Conservation (phyloP, 257 asterid genomes). For the Solanum piurae region DNA sequence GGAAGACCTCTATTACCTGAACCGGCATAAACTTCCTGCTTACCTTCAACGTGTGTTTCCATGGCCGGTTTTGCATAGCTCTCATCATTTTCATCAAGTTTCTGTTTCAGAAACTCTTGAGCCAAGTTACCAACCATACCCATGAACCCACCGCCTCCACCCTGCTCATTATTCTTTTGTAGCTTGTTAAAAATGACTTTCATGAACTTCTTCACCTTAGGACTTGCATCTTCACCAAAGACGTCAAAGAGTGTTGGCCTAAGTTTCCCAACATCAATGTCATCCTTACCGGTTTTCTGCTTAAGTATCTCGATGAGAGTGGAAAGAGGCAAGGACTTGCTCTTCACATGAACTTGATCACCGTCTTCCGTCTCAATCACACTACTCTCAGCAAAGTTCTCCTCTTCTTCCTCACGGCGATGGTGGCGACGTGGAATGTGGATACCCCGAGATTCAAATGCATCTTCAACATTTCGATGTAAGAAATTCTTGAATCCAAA, state of each 20-base stretch:
- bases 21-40: conserved; percentile 74
- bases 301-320: conserved; percentile 75
- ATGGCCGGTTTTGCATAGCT: conserved; percentile 64
- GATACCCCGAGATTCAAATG: conserved; percentile 67
- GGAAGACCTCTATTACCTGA: conserved; percentile 41
- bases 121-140: conserved; percentile 82
- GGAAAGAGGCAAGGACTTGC: conserved; percentile 70
- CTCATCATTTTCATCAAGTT: conserved; percentile 67
- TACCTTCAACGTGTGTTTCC: conserved; percentile 52
- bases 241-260: conserved; percentile 80
- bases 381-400: background rate
- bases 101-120: conserved; percentile 65
- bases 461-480: conserved; percentile 45
- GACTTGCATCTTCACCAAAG: conserved; percentile 90
- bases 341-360: conserved; percentile 25
- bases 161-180: conserved; percentile 22
- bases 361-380: conserved; percentile 11
- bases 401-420: conserved; percentile 24
- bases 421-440: conserved; percentile 40
- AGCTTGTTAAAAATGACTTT: conserved; percentile 65
- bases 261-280: conserved; percentile 81
- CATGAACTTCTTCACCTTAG: conserved; percentile 96
- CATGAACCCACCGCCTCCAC: conserved; percentile 40
- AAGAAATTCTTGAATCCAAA: conserved; percentile 68
- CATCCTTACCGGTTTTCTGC: conserved; percentile 88